Evolutionary conservation across 169 alveolate species (phyloP).

Genomic region (Plasmodium fragile): DNA sequence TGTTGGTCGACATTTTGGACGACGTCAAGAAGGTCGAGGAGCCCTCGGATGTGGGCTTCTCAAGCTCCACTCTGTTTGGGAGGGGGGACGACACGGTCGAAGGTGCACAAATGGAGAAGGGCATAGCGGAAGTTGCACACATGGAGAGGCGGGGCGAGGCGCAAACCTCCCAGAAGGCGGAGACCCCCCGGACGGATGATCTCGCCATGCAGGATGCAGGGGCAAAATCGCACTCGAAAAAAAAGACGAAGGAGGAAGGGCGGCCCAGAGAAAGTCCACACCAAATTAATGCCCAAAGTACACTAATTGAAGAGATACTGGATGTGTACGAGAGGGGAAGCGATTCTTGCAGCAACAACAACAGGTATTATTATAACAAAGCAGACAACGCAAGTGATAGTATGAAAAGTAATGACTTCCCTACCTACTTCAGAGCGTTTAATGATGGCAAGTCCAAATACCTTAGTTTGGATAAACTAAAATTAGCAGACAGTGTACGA

Average conservation of each 20-base stretch:
- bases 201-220: not conserved
- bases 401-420: conserved; percentile 1
- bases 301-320: conserved; percentile 12
- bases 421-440: not conserved
- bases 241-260: not conserved
- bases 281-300: not conserved
- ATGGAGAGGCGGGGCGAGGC: not conserved
- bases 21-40: conserved; percentile 1
- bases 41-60: not conserved
- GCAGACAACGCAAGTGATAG: conserved; percentile 10
- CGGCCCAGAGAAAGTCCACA: not conserved
- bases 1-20: conserved; percentile 73
- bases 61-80: conserved; percentile 13
- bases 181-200: too few relatives aligned
- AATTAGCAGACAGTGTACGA: conserved; percentile 1
- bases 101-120: not conserved
- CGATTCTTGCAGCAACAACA: not conserved
- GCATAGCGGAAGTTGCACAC: not conserved
- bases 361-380: not conserved
- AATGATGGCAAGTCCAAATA: conserved; percentile 37
- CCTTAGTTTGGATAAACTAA: not conserved
- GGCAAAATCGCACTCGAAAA: not conserved
- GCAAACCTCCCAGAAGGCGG: not conserved
- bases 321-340: conserved; percentile 9
- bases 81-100: not conserved